Percentiles rank a stretch among this genome's conserved stretches.
Evolutionary conservation across 192 early-diverging fungal species (phyloP).

Genomic region (Coemansia sp.): DNA sequence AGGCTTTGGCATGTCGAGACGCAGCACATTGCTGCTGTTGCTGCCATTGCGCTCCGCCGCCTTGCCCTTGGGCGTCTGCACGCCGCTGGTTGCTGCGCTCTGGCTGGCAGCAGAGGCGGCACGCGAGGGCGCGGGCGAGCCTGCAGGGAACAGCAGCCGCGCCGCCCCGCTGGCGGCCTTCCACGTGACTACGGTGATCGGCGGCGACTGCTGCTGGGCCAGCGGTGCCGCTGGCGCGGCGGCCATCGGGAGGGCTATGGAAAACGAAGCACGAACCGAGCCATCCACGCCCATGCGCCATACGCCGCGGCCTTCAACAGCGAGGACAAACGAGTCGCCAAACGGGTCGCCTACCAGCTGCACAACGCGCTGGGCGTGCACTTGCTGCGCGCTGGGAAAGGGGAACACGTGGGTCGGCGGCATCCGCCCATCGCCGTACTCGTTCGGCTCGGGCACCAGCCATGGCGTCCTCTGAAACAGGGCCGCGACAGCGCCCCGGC

Average conservation of each 20-base stretch:
- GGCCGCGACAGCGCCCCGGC: too few relatives aligned
- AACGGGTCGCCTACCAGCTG: constrained; percentile 39
- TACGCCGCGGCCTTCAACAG: constrained; percentile 19
- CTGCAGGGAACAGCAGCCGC: background rate
- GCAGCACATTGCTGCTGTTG: background rate
- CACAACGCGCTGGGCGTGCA: constrained; percentile 15
- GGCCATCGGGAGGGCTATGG: background rate
- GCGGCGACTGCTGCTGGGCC: background rate
- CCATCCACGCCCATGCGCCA: constrained; percentile 27
- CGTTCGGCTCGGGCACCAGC: constrained; percentile 6
- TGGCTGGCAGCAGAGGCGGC: background rate
- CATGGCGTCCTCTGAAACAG: background rate
- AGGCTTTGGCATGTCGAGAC: constrained; percentile 2
- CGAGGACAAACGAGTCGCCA: constrained; percentile 24
- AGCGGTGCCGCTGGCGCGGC: too few relatives aligned
- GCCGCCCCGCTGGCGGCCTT: constrained; percentile 3
- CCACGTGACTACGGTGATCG: constrained; percentile 22
- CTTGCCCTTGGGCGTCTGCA: background rate
- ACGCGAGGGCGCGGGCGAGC: background rate
- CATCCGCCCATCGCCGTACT: constrained; percentile 1
- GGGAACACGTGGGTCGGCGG: constrained; percentile 3
- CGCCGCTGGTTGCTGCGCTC: constrained; percentile 6
- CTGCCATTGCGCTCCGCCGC: too few relatives aligned
- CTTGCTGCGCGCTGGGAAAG: background rate
- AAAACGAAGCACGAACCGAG: constrained; percentile 3